Base-by-base conservation (phyloP, 176 grass and related monocot genomes). In the Cymbopogon citratus region DNA sequence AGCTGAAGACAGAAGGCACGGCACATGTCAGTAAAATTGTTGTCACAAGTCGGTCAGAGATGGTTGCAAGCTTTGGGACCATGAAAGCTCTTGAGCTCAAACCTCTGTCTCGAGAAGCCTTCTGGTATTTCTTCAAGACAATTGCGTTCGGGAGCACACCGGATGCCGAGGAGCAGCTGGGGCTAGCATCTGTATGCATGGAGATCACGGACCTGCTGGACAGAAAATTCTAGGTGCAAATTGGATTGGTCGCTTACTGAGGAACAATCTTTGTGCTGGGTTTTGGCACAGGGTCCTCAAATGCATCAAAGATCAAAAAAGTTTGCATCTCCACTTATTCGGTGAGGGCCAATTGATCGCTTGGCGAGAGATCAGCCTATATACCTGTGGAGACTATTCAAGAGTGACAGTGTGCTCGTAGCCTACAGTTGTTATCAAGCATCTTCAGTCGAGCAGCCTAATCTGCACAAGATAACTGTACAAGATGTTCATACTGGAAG, bases 1-100 rank as follows among this genome's bases (percentile, higher is more conserved):
- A 9, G 10, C 57, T 61, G 23, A 61, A 61, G 57, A 12, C 0
- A 3, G 43, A 24, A 25, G 0, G n/a, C 57, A 26, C n/a, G 10
- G 10, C 9, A 24, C 18, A 16, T 88, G 89, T 85, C n/a, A 83
- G 79, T 25, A 87, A 68, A 31, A 13, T 87, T 19, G 46, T 87
- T 26, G 5, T 87, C 6, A 44, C 48, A 7, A 40, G 36, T 16
- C 5, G 1, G 26, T 67, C 72, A 45, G 57, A 76, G 9, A 3
- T 14, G 1, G 9, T 41, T 0, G 27, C 10, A 3, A 27, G 18
- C 0, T 29, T 81, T 51, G 39, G 74, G 15, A 76, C 71, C n/a
- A 35, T 52, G 13, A 1, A 43, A 4, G 69, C 78, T 2, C 34
- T 87, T 63, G 41, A 40, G 0, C 10, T 87, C 1, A 12, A 81